phyloP scores from a whole-genome alignment of 2,329 filamentous ascomycete species.

The Diplodia mutila region DNA sequence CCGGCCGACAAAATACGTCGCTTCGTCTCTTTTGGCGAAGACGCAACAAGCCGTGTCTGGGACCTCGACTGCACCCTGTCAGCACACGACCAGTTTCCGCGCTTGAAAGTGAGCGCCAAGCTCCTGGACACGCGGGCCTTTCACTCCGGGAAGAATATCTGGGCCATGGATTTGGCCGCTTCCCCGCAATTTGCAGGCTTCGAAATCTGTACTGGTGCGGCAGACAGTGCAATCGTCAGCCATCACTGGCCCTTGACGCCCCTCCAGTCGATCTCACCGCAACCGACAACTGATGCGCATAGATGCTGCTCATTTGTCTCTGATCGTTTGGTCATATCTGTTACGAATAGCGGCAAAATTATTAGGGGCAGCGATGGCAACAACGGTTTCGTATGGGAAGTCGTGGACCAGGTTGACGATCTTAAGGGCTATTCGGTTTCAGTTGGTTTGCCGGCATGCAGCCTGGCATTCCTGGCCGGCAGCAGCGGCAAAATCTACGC shows the following conservation, averaged over 20 bases:
- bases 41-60: conserved; percentile 78
- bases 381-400: conserved; percentile 31
- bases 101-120: conserved; percentile 46
- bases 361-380: conserved; percentile 26
- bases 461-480: conserved; percentile 52
- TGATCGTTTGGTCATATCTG: conserved; percentile 35
- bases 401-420: conserved; percentile 40
- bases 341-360: conserved; percentile 62
- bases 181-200: conserved; percentile 16
- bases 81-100: neutral
- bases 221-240: conserved; percentile 67
- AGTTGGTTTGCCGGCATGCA: conserved; percentile 40
- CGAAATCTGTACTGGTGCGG: conserved; percentile 68
- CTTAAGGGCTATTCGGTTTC: conserved; percentile 55
- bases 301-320: conserved; percentile 22
- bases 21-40: conserved; percentile 82
- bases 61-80: conserved; percentile 32
- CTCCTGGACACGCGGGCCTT: conserved; percentile 62
- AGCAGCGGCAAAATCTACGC: conserved; percentile 48
- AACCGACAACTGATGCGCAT: conserved; percentile 19
- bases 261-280: conserved; percentile 17
- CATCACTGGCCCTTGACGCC: conserved; percentile 15
- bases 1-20: conserved; percentile 24
- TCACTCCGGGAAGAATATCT: conserved; percentile 89
- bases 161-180: conserved; percentile 63